A percentile compares a stretch with the other conserved stretches of the same genome.
phyloP scores from a whole-genome alignment of 2,329 filamentous ascomycete genomes.

The Leptoxyphium fumago region DNA sequence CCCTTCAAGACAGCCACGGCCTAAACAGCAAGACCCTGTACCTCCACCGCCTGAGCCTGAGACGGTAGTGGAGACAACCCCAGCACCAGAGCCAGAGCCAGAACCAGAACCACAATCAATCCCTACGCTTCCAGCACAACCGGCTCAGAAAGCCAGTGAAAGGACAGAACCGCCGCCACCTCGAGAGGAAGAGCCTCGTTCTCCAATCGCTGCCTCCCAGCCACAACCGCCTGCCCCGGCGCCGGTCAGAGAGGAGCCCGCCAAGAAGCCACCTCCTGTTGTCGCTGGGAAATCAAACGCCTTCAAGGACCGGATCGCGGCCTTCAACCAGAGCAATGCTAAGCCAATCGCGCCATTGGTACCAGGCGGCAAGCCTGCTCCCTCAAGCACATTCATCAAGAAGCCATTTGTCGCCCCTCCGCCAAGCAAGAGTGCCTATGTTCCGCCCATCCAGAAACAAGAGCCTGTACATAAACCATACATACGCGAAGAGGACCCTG shows the following conservation, averaged over 20 bases:
- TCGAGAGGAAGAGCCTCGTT: slow-evolving; percentile 4
- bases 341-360: slow-evolving; percentile 85
- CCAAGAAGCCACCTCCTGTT: slow-evolving; percentile 49
- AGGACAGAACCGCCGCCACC: slow-evolving; percentile 16
- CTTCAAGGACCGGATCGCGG: slow-evolving; percentile 90
- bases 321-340: slow-evolving; percentile 83
- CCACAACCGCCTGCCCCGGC: slow-evolving; percentile 23
- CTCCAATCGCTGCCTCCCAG: slow-evolving; percentile 11
- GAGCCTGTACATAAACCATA: slow-evolving; percentile 59
- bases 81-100: slow-evolving; percentile 19
- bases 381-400: slow-evolving; percentile 64
- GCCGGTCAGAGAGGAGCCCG: slow-evolving; percentile 21
- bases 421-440: slow-evolving; percentile 79
- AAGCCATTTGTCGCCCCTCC: slow-evolving; percentile 95
- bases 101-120: slow-evolving; percentile 14
- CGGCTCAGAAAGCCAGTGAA: slow-evolving; percentile 13
- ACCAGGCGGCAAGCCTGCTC: slow-evolving; percentile 42
- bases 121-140: slow-evolving; percentile 21
- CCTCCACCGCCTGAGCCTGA: slow-evolving; percentile 9
- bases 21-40: slow-evolving; percentile 44
- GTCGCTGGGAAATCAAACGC: slow-evolving; percentile 58
- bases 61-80: slow-evolving; percentile 4
- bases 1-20: slow-evolving; percentile 54
- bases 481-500: slow-evolving; percentile 72
- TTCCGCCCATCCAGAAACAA: slow-evolving; percentile 59